Evolutionary conservation across 2,329 filamentous ascomycete species (phyloP).

Genomic region (Lasiodiplodia hormozganensis): DNA sequence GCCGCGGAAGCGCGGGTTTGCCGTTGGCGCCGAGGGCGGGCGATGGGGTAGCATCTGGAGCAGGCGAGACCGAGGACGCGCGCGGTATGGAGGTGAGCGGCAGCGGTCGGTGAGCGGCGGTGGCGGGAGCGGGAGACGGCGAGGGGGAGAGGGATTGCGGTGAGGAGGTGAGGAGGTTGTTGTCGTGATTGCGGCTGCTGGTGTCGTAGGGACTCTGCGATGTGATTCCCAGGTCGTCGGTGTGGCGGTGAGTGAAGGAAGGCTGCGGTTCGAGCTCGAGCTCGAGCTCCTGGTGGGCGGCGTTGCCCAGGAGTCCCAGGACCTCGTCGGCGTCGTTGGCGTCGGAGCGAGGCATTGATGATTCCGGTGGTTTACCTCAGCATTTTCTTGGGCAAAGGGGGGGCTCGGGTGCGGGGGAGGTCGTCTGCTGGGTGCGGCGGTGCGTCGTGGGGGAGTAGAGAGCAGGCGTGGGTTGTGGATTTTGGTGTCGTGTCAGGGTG

Average conservation of each 20-base stretch:
- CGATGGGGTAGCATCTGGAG: slow-evolving; percentile 35
- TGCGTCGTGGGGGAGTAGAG: not conserved
- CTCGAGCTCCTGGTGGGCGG: slow-evolving; percentile 24
- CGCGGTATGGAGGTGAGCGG: slow-evolving; percentile 14
- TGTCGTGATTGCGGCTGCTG: not conserved
- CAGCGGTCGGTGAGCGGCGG: not conserved
- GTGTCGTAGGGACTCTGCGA: slow-evolving; percentile 2
- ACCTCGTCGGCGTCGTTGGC: slow-evolving; percentile 29
- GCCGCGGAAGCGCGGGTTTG: slow-evolving; percentile 36
- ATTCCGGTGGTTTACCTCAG: slow-evolving; percentile 13
- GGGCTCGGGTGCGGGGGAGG: not conserved
- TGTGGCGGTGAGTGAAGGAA: slow-evolving; percentile 2
- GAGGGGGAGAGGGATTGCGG: slow-evolving; percentile 6
- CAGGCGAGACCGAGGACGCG: slow-evolving; percentile 14
- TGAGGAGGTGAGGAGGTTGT: not conserved
- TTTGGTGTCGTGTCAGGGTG: slow-evolving; percentile 21
- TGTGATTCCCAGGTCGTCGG: slow-evolving; percentile 18
- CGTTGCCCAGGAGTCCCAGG: slow-evolving; percentile 28
- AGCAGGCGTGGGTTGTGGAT: not conserved
- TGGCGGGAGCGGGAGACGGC: slow-evolving; percentile 9
- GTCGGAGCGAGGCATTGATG: slow-evolving; percentile 28
- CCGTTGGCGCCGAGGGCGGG: slow-evolving; percentile 13
- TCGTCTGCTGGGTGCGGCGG: not conserved
- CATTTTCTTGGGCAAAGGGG: slow-evolving; percentile 10
- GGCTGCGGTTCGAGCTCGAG: slow-evolving; percentile 5